Base-by-base conservation (phyloP, 148 eudicot genomes). In the Cornus controversa region DNA sequence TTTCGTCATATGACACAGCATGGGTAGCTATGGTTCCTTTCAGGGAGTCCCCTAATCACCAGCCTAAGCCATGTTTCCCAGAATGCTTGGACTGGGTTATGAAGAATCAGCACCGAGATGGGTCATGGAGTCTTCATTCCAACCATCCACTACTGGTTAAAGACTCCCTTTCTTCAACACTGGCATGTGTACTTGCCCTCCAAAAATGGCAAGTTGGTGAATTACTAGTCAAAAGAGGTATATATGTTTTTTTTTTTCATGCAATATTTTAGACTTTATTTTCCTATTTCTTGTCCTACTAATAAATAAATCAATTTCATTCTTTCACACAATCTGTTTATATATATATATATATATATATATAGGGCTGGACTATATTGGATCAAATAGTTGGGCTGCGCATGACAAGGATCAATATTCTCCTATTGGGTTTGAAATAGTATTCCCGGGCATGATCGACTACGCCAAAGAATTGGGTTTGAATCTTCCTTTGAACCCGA, bases 381-480 rank as follows among this genome's bases (percentile, higher is more conserved):
- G 76, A 85, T 85, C 80, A 65, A 90, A 91, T 80, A 81, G 78
- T 71, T 85, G 82, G 8, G 87, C 78, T 37, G 83, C 81, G 65
- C 85, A 86, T 73, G 85, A 89, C 66, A 67, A 18, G 66, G 50
- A 69, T 26, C 86, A 81, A 78, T 66, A 69, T 71, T 86, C 92
- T 74, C 96, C 96, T 0, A 62, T 90, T 72, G 98, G 98, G 13
- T 93, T 91, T 70, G 82, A 89, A 53, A 83, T 93, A 42, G 85
- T 89, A 66, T 93, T 93, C 84, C 89, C 98, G 24, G 84, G 89
- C 37, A 83, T 93, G 92, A 84, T 93, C 42, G 84, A 86, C 29
- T 81, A 86, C 78, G 93, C 92, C 71, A 69, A 81, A 25, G 77
- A 87, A 20, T 72, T 89, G 75, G 75, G 53, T 70, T 54, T 93